A percentile compares a stretch with the other conserved stretches of the same genome.
phyloP scores from a whole-genome alignment of 2,329 filamentous ascomycete species.

The Aspergillus hiratsukae region DNA sequence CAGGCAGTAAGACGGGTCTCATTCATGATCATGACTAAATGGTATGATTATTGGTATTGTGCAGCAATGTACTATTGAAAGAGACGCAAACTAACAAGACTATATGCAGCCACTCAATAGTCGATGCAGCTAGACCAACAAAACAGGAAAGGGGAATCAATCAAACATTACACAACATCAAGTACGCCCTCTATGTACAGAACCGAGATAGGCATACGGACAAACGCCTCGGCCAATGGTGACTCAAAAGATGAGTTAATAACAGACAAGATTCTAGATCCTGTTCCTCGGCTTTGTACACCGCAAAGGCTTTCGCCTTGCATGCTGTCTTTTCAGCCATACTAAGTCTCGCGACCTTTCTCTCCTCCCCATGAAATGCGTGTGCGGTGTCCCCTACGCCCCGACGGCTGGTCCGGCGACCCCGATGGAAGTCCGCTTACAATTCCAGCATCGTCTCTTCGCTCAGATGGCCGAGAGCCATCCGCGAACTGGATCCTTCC shows the following conservation, averaged over 20 bases:
- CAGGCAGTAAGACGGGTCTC: no score
- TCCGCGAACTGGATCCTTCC: constrained; percentile 34
- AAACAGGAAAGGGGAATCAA: not conserved
- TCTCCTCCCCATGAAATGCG: constrained; percentile 41
- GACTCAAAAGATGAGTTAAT: not conserved
- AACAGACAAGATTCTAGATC: not conserved
- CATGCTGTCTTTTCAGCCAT: not conserved
- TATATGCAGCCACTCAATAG: not conserved
- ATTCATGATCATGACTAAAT: no score
- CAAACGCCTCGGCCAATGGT: not conserved
- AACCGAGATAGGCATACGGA: not conserved
- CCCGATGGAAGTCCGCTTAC: constrained; percentile 10
- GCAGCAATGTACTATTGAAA: not conserved
- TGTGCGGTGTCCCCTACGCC: constrained; percentile 21
- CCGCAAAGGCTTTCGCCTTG: not conserved
- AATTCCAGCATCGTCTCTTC: constrained; percentile 11
- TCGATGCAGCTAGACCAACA: not conserved
- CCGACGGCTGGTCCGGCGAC: constrained; percentile 6
- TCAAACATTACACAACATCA: not conserved
- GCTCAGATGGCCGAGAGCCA: constrained; percentile 23
- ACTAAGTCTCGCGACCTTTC: constrained; percentile 26
- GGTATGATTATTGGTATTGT: no score
- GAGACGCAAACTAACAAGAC: not conserved
- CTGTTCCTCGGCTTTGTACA: not conserved
- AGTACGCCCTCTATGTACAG: not conserved